phyloP scores from a whole-genome alignment of 2,329 filamentous ascomycete genomes.

The Pyrenophora teres region DNA sequence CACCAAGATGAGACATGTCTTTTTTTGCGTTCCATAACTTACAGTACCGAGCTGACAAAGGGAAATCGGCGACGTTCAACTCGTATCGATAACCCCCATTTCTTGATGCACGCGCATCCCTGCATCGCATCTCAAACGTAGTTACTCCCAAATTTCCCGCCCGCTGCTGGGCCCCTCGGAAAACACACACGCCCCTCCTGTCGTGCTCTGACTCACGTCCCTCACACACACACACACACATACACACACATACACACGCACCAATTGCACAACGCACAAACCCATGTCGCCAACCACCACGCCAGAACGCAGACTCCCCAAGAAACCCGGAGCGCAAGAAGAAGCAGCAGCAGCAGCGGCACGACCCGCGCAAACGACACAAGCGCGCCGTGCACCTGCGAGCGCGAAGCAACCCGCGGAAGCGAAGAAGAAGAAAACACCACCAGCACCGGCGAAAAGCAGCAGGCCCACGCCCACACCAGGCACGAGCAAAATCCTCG shows the following conservation, averaged over 20 bases:
- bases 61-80: neutral
- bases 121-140: constrained; percentile 13
- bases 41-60: no score
- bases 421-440: constrained; percentile 19
- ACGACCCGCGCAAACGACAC: constrained; percentile 12
- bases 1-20: no score
- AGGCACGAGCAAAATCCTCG: constrained; percentile 35
- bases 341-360: constrained; percentile 17
- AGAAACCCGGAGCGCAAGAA: constrained; percentile 38
- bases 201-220: neutral
- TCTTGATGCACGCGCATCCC: constrained; percentile 11
- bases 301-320: constrained; percentile 36
- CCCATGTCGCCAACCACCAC: constrained; percentile 22
- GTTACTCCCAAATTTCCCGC: constrained; percentile 23
- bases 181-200: neutral
- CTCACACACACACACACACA: neutral
- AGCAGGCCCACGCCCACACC: constrained; percentile 11
- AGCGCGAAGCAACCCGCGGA: neutral
- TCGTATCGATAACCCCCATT: constrained; percentile 2
- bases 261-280: constrained; percentile 11
- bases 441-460: constrained; percentile 11
- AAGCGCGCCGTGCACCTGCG: no score
- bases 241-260: neutral
- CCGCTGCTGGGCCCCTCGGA: constrained; percentile 11
- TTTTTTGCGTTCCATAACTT: no score